Percentiles rank a stretch among this genome's conserved stretches.
These are phyloP conservation scores for Pelargonium citronellum DNA, from an alignment of 441 rosid species.

Conservation along the genomic window DNA sequence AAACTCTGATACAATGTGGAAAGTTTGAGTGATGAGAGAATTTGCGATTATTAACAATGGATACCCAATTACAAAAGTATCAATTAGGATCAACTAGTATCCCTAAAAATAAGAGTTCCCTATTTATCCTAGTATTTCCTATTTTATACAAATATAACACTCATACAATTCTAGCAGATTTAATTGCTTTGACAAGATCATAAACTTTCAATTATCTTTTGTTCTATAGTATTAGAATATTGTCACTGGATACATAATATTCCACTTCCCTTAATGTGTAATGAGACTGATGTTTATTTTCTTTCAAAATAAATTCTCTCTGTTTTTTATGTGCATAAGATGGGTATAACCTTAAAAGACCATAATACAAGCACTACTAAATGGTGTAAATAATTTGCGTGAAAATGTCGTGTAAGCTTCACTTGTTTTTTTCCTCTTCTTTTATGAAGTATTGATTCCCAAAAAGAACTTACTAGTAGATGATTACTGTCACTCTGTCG, in stretches of 20 bases:
- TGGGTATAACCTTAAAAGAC: background rate
- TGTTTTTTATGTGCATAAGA: background rate
- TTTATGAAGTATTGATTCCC: background rate
- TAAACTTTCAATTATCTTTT: too few relatives aligned
- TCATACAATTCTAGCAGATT: too few relatives aligned
- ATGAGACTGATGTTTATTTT: background rate
- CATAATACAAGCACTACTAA: background rate
- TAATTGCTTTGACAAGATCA: too few relatives aligned
- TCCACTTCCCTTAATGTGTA: background rate
- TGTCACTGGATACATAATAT: background rate
- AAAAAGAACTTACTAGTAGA: background rate
- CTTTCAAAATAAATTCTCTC: background rate
- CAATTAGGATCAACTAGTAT: too few relatives aligned
- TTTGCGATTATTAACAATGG: too few relatives aligned
- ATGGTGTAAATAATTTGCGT: background rate
- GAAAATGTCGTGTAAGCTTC: background rate
- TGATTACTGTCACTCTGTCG: background rate
- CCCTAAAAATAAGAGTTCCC: too few relatives aligned
- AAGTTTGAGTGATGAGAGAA: too few relatives aligned
- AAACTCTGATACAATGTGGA: too few relatives aligned
- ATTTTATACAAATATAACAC: too few relatives aligned
- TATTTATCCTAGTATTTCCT: too few relatives aligned
- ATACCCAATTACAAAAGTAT: too few relatives aligned
- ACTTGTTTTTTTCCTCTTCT: background rate
- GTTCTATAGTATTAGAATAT: too few relatives aligned